Evolutionary conservation across 371 early-diverging fungal species (phyloP), one percentile per base, ranked within the genome.

Genomic region (Lichtheimia hyalospora): DNA sequence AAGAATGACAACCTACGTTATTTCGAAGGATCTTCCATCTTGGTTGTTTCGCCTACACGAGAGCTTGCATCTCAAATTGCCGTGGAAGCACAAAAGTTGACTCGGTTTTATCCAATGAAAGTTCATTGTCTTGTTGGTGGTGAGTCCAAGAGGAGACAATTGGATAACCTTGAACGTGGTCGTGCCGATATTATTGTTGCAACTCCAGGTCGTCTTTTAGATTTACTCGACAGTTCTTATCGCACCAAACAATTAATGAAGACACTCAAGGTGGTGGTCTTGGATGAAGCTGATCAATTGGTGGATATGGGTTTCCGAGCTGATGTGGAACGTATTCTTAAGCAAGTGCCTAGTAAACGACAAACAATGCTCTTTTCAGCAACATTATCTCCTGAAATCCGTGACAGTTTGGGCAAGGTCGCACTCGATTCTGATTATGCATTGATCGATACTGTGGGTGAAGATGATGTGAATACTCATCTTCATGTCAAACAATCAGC

Each of bases 281-380:
- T 99, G 68, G 99, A 99, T 75, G 99, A 99, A 79, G 98, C 99
- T 13, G 99, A 99, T 75, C 89, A 94, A 71, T 84, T 99, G 70
- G 79, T 99, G 56, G 97, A 99, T 60, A 93, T 96, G 94, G 99
- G 99, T 23, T 99, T 99, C 89, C 91, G 91, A 68, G 84, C 88
- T 3, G 96, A 96, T 68, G 84, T 99, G 44, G 85, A 92, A 60
- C 71, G 82, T 43, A 98, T 99, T 67, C 74, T 94, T 34, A 69
- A 70, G 0, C 61, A 84, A 15, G 84, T 97, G 10, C 95, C 98
- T 16, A 73, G 76, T 34, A 73, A 92, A 14, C 91, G 99, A 49
- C 97, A 98, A 75, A 98, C 98, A 0, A 86, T 97, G 67, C 87
- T 99, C 75, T 99, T 97, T 82, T 96, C 96, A 12, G 99, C 99